Evolutionary conservation across 345 rosid genomes (phyloP), one percentile per base, ranked within the genome.

Genomic region (Boechera retrofracta): DNA sequence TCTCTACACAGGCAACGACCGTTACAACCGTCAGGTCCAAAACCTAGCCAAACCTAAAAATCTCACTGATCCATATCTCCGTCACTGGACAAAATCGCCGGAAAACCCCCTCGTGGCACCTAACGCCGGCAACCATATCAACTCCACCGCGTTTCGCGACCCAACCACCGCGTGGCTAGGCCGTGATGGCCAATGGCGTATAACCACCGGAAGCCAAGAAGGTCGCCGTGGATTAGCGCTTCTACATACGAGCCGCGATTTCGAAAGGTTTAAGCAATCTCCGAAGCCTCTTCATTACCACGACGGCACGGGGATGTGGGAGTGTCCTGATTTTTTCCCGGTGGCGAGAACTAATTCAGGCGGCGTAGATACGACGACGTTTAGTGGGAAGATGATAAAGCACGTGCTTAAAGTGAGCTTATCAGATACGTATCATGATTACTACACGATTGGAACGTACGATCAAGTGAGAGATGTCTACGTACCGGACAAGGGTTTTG

Each of bases 261-360:
- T 91, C 59, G 36, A 83, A 4, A 57, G 33, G 0, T 91, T 92
- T 97, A 45, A 7, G 13, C 59, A 76, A 33, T 73, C 90, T 0
- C 6, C 63, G 5, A 72, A 79, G 10, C 88, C 93, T 8, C 72
- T 89, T 10, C 92, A 91, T 61, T 89, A 87, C 8, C 84, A 63
- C 4, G 60, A 74, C 10, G 82, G 64, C 26, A 81, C 88, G 0
- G 92, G 86, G 7, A 86, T 88, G 84, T 91, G 98, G 98, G 98
- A 93, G 68, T 91, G 97, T 39, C 95, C 91, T 0, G 93, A 93
- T 58, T 87, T 93, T 76, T 93, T 74, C 69, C 94, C 97, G 0
- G 94, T 90, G 32, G 62, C 69, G 5, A 78, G 31, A 38, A 13
- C 18, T 10, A 4, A 42, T 2, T 77, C 81, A n/a, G 1, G 16